A percentile compares a stretch with the other conserved stretches of the same genome.
These are phyloP conservation scores for Gynochthodes officinalis DNA, from an alignment of 257 asterid species.

Conservation along the genomic window DNA sequence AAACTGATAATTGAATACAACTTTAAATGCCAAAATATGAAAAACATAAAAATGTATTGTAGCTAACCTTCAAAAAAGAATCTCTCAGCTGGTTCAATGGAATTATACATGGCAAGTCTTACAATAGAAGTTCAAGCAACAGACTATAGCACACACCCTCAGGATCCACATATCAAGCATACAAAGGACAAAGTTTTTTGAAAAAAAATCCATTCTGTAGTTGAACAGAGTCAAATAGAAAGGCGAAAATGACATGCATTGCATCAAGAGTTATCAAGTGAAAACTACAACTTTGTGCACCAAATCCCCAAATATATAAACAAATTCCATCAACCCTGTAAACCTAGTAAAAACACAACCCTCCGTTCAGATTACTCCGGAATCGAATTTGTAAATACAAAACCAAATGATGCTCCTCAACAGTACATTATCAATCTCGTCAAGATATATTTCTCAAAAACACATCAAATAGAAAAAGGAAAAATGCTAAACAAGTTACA, in stretches of 20 bases:
- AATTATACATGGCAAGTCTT: background rate
- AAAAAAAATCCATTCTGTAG: too few species aligned
- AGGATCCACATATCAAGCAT: background rate
- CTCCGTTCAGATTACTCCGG: too few species aligned
- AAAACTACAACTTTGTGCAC: background rate
- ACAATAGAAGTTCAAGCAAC: conserved; percentile 1
- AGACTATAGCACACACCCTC: background rate
- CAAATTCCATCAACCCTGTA: too few species aligned
- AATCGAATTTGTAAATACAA: too few species aligned
- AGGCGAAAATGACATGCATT: background rate
- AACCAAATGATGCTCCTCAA: background rate
- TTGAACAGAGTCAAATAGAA: background rate
- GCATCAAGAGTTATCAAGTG: background rate
- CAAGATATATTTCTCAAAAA: background rate
- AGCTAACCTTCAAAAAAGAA: background rate
- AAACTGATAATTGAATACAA: background rate
- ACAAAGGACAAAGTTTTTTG: background rate
- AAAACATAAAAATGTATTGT: background rate
- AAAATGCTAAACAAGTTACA: background rate
- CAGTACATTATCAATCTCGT: conserved; percentile 1
- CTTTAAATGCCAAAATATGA: background rate
- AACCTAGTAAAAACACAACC: too few species aligned
- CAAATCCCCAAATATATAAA: background rate
- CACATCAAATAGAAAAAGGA: background rate
- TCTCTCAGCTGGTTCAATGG: background rate